Evolutionary conservation across 1,139 yeast species (phyloP).

Genomic region (Meyerozyma athensensis): DNA sequence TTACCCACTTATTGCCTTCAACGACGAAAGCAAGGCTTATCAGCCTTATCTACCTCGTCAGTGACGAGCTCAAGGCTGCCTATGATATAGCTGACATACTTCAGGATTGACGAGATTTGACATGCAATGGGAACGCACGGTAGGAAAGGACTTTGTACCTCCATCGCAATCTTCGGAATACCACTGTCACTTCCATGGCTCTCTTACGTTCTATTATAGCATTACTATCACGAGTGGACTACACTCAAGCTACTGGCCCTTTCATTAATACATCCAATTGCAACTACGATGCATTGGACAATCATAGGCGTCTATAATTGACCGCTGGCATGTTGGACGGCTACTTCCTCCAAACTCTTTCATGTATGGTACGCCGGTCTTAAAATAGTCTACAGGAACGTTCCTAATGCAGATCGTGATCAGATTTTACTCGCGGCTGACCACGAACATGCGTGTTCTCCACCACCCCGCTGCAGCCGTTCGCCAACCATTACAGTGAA

Average conservation of each 20-base stretch:
- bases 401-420: conserved; percentile 30
- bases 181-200: too few species aligned
- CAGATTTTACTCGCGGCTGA: conserved; percentile 28
- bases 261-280: conserved; percentile 52
- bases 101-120: conserved; percentile 69
- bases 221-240: conserved; percentile 36
- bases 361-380: conserved; percentile 18
- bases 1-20: conserved; percentile 57
- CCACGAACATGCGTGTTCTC: conserved; percentile 61
- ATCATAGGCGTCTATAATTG: conserved; percentile 64
- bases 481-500: too few species aligned
- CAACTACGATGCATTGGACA: conserved; percentile 74
- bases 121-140: conserved; percentile 58
- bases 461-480: conserved; percentile 39
- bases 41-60: conserved; percentile 48
- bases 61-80: conserved; percentile 47
- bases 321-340: conserved; percentile 44
- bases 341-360: conserved; percentile 45
- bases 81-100: conserved; percentile 63
- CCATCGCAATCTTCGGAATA: conserved; percentile 73
- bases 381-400: conserved; percentile 20
- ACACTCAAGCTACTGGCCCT: conserved; percentile 29
- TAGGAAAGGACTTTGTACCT: conserved; percentile 58
- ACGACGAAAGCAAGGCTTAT: conserved; percentile 69
- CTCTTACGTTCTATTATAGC: conserved; percentile 46